Evolutionary conservation across 2,329 filamentous ascomycete genomes (phyloP), one percentile per base, ranked within the genome.

Genomic region (Byssothecium circinans): DNA sequence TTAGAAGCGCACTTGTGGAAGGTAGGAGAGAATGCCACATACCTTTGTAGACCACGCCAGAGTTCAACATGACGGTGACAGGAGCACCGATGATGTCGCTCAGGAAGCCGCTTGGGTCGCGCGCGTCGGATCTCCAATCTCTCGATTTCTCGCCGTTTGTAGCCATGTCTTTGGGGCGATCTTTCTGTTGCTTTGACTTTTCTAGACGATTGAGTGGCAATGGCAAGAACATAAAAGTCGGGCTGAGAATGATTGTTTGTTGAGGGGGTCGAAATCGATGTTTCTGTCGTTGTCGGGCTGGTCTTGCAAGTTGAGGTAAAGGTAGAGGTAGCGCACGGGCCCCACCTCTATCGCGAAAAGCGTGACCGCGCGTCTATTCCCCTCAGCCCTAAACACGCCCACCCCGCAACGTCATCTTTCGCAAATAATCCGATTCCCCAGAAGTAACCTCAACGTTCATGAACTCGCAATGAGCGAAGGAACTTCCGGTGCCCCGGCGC

Each of bases 1-100:
- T 60, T 38, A n/a, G n/a, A n/a, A n/a, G n/a, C n/a, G n/a, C n/a
- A n/a, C n/a, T n/a, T n/a, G n/a, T n/a, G n/a, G n/a, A n/a, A n/a
- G n/a, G n/a, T n/a, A n/a, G n/a, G n/a, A n/a, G 19, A 40, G 15
- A 27, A 20, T 23, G 12, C 15, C 6, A 53, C 49, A 11, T 64
- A 92, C 92, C 94, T 82, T 94, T 96, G 81, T 96, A 99, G 54
- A 97, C 86, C 51, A 96, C 91, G 45, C 94, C 94, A n/a, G 91
- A 96, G 76, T 99, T 99, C 61, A 99, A 82, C 77, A 97, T 97
- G 58, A 99, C 92, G 1, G 90, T 95, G 58, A 99, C 94, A 30
- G 90, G 85, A 56, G 90, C 89, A 52, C 92, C 91, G 66, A 96
- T 95, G 69, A 99, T 96, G 69, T 96, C 90, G 72, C 88, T 85